These are phyloP conservation scores for Fistulina hepatica DNA, from an alignment of 1,284 basidiomycete genomes.

Conservation along the genomic window DNA sequence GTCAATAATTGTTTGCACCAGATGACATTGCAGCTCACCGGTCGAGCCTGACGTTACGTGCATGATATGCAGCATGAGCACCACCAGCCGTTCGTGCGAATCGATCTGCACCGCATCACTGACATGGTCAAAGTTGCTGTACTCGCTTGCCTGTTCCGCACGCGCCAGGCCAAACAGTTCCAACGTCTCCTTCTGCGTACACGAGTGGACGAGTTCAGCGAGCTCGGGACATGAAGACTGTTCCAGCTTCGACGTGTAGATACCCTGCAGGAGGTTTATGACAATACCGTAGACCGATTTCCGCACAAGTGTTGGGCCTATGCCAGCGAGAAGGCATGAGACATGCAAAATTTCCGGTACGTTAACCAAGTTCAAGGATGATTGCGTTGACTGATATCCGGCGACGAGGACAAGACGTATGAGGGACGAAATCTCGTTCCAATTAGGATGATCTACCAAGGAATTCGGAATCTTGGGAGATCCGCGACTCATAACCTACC, in stretches of 20 bases:
- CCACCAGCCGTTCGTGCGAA: constrained; percentile 55
- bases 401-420: constrained; percentile 64
- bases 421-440: constrained; percentile 77
- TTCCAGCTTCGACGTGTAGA: constrained; percentile 50
- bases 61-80: constrained; percentile 56
- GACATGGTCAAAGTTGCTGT: constrained; percentile 40
- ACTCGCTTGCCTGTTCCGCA: constrained; percentile 53
- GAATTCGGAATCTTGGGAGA: constrained; percentile 36
- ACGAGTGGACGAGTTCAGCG: constrained; percentile 50
- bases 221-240: constrained; percentile 49
- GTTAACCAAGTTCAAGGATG: constrained; percentile 63
- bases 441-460: constrained; percentile 63
- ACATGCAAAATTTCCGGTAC: constrained; percentile 76
- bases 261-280: constrained; percentile 69
- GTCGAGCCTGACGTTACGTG: constrained; percentile 54
- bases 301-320: constrained; percentile 64
- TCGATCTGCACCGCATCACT: constrained; percentile 56
- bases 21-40: constrained; percentile 35
- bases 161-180: constrained; percentile 65
- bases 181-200: constrained; percentile 45
- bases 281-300: constrained; percentile 74
- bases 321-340: constrained; percentile 62
- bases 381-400: constrained; percentile 54
- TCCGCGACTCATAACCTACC: constrained; percentile 58
- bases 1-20: constrained; percentile 4